These are phyloP conservation scores for Trichoderma sp. DNA, from an alignment of 2,329 filamentous ascomycete species.

Conservation along the genomic window DNA sequence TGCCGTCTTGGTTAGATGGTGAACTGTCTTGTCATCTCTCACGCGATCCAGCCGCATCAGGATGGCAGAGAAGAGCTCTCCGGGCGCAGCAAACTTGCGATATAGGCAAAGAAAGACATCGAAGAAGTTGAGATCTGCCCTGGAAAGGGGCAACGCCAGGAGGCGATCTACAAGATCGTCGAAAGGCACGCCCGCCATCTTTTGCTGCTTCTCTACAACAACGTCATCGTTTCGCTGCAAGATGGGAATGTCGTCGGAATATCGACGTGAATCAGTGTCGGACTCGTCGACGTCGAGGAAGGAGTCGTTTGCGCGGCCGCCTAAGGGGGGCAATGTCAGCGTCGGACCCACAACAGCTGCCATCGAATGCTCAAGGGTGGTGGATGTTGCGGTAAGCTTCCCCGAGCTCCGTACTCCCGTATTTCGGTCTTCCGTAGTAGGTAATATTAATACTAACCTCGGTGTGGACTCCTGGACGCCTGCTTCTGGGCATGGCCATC, in stretches of 20 bases:
- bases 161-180: slow-evolving; percentile 85
- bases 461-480: slow-evolving; percentile 34
- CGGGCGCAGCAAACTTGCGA: slow-evolving; percentile 85
- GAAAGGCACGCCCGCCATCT: slow-evolving; percentile 54
- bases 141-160: slow-evolving; percentile 75
- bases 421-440: neutral
- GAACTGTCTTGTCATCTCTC: slow-evolving; percentile 62
- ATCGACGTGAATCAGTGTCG: slow-evolving; percentile 62
- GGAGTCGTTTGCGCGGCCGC: slow-evolving; percentile 51
- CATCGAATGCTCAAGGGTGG: slow-evolving; percentile 8
- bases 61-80: slow-evolving; percentile 73
- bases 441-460: slow-evolving; percentile 26
- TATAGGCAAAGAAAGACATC: slow-evolving; percentile 91
- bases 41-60: slow-evolving; percentile 71
- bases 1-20: slow-evolving; percentile 73
- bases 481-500: slow-evolving; percentile 33
- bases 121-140: slow-evolving; percentile 83
- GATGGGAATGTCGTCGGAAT: slow-evolving; percentile 66
- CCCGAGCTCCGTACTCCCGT: neutral
- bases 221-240: slow-evolving; percentile 65
- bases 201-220: slow-evolving; percentile 50
- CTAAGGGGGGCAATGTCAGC: slow-evolving; percentile 49
- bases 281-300: slow-evolving; percentile 70
- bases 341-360: slow-evolving; percentile 16
- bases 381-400: slow-evolving; percentile 8